Percentiles rank a stretch among this genome's conserved stretches.
Conservation (phyloP, 2,329 filamentous ascomycete species). For the Taxawa tesnikishii region DNA sequence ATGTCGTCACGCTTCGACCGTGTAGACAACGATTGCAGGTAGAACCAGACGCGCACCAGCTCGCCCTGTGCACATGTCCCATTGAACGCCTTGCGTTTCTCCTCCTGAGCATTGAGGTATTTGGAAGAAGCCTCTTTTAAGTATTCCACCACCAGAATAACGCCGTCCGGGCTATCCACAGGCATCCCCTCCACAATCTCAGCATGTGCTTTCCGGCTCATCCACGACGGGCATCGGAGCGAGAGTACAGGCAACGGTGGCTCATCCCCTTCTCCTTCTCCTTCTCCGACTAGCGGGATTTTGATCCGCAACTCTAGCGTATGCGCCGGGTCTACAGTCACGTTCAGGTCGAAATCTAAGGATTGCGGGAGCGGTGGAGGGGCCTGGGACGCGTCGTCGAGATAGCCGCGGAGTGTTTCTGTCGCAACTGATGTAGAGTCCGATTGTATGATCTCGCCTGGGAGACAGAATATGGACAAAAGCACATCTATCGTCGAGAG, state of each 20-base stretch:
- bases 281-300: too few species aligned
- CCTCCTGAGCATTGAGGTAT: conserved; percentile 10
- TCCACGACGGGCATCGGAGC: conserved; percentile 39
- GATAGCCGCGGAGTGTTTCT: too few species aligned
- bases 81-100: background rate
- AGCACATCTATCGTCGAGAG: conserved; percentile 4
- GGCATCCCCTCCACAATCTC: conserved; percentile 28
- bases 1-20: conserved; percentile 47
- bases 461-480: conserved; percentile 3
- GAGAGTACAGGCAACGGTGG: conserved; percentile 30
- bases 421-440: too few species aligned
- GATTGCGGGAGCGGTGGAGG: background rate
- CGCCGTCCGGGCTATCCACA: too few species aligned
- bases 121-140: conserved; percentile 25
- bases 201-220: conserved; percentile 36
- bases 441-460: background rate
- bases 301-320: conserved; percentile 2
- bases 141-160: conserved; percentile 33
- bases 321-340: conserved; percentile 16
- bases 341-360: background rate
- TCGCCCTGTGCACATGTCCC: conserved; percentile 8
- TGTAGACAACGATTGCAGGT: conserved; percentile 50
- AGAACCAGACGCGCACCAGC: conserved; percentile 47
- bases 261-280: conserved; percentile 21
- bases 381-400: too few species aligned